phyloP scores from a whole-genome alignment of 495 filamentous ascomycete species.

The Podospora pseudopauciseta region DNA sequence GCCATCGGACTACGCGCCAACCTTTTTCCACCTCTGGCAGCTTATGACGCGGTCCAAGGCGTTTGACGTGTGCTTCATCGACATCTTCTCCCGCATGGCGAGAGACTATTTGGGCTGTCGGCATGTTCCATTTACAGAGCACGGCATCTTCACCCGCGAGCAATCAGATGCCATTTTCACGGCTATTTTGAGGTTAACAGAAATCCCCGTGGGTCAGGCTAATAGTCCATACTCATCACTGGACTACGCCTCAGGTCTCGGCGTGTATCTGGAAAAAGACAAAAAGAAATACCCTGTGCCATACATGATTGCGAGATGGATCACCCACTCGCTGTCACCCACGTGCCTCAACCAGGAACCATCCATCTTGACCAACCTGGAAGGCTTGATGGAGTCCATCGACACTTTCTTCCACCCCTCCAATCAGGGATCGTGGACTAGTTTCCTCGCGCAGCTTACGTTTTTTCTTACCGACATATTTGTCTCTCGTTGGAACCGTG shows the following conservation, averaged over 20 bases:
- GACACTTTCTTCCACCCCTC: conserved; percentile 99
- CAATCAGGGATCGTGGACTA: conserved; percentile 91
- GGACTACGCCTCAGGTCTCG: conserved; percentile 78
- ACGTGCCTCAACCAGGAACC: conserved; percentile 70
- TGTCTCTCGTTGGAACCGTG: conserved; percentile 95
- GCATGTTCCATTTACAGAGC: conserved; percentile 77
- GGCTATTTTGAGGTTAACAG: conserved; percentile 79
- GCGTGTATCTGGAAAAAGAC: conserved; percentile 82
- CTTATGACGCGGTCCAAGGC: conserved; percentile 83
- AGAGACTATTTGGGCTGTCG: conserved; percentile 71
- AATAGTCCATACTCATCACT: conserved; percentile 88
- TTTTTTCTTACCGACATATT: conserved; percentile 96
- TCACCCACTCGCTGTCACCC: conserved; percentile 90
- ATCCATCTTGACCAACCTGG: conserved; percentile 79
- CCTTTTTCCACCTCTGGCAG: conserved; percentile 96
- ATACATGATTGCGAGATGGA: conserved; percentile 92
- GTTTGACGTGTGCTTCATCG: conserved; percentile 82
- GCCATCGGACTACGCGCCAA: conserved; percentile 80
- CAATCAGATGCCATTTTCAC: conserved; percentile 94
- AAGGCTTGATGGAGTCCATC: conserved; percentile 90
- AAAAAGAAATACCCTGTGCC: conserved; percentile 85
- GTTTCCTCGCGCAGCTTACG: conserved; percentile 81
- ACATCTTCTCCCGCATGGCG: conserved; percentile 81
- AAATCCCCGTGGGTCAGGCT: conserved; percentile 95
- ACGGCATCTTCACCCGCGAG: conserved; percentile 88